Percentiles rank a stretch among this genome's conserved stretches.
Conservation (phyloP, 202 grass and related monocot genomes). For the Elaeis oleifera region DNA sequence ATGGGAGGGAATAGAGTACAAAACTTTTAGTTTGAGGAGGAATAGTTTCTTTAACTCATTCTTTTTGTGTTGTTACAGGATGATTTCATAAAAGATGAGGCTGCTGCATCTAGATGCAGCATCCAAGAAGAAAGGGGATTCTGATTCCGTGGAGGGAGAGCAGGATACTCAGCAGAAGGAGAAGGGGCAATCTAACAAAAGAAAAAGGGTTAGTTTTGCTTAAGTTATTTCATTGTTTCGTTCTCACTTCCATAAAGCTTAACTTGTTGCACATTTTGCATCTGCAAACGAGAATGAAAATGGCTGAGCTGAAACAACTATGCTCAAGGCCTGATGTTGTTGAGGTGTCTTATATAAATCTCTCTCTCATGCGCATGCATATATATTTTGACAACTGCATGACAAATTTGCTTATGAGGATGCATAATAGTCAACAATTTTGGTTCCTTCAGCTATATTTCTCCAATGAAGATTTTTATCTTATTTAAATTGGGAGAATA, state of each 20-base stretch:
- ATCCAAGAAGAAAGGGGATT: conserved; percentile 38
- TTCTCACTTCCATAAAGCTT: neutral
- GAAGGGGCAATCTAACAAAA: conserved; percentile 67
- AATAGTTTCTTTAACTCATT: too few species aligned
- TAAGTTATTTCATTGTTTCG: conserved; percentile 2
- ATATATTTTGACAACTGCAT: too few species aligned
- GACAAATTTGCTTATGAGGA: too few species aligned
- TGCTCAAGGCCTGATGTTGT: conserved; percentile 84
- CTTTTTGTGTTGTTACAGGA: conserved; percentile 23
- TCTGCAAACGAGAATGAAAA: conserved; percentile 83
- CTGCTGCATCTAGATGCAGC: conserved; percentile 26
- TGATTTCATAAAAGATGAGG: conserved; percentile 55
- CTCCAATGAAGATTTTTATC: too few species aligned
- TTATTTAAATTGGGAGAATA: too few species aligned
- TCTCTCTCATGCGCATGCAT: too few species aligned
- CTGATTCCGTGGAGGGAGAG: conserved; percentile 61
- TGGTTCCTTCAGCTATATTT: too few species aligned
- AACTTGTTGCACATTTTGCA: conserved; percentile 16
- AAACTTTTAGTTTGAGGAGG: too few species aligned
- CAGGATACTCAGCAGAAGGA: conserved; percentile 67
- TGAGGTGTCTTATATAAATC: conserved; percentile 33
- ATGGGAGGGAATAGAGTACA: neutral
- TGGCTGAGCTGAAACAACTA: conserved; percentile 77
- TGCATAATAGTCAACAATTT: too few species aligned
- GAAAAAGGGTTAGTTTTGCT: conserved; percentile 40